These are phyloP conservation scores for Solanum hybrid DNA, from an alignment of 305 asterid species.

Conservation along the genomic window DNA sequence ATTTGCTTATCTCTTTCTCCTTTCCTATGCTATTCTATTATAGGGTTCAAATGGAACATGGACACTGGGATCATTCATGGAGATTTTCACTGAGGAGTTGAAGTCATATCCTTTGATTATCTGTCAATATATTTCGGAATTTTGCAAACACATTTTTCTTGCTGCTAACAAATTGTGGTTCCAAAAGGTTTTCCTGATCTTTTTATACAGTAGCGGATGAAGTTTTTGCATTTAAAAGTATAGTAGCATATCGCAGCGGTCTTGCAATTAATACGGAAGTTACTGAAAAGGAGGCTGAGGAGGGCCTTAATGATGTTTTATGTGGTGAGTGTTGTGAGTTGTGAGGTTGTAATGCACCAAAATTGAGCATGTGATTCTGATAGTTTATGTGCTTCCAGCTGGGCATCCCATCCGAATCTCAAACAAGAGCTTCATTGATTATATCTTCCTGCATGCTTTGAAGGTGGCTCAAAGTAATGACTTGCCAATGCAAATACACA, in stretches of 20 bases:
- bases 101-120: conserved; percentile 73
- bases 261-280: conserved; percentile 70
- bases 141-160: not conserved
- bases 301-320: conserved; percentile 54
- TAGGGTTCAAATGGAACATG: conserved; percentile 60
- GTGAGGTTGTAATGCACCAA: not conserved
- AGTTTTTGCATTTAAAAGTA: conserved; percentile 68
- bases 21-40: conserved; percentile 24
- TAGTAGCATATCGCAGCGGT: conserved; percentile 93
- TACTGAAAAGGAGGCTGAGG: conserved; percentile 58
- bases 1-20: not conserved
- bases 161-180: conserved; percentile 8
- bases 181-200: conserved; percentile 44
- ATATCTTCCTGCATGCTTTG: conserved; percentile 62
- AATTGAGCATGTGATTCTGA: conserved; percentile 15
- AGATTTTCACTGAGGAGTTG: conserved; percentile 36
- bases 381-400: conserved; percentile 34
- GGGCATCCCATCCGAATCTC: conserved; percentile 64
- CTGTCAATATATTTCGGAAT: not conserved
- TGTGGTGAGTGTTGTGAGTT: conserved; percentile 34
- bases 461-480: conserved; percentile 67
- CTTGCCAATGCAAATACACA: conserved; percentile 93
- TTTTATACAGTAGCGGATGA: conserved; percentile 43
- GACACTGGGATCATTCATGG: conserved; percentile 65
- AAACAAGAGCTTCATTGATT: conserved; percentile 68